These are phyloP conservation scores for Sanghuangporus sanghuang DNA, from an alignment of 1,284 basidiomycete genomes.

Conservation along the genomic window DNA sequence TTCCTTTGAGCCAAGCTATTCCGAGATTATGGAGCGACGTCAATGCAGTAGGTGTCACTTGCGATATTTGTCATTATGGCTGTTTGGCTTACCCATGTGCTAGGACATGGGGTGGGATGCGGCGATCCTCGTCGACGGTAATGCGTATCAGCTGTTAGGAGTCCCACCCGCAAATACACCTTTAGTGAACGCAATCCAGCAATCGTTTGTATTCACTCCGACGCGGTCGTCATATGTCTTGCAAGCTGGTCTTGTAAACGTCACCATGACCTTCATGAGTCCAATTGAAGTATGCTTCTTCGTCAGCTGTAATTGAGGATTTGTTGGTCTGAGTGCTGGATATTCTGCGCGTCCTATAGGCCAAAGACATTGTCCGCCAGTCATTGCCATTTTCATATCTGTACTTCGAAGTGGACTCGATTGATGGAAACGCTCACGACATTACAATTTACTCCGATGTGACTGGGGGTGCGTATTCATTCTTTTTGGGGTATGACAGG, in stretches of 20 bases:
- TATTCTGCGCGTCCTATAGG: not conserved
- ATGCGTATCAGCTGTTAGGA: conserved; percentile 21
- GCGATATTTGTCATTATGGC: too few relatives aligned
- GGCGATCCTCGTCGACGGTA: conserved; percentile 33
- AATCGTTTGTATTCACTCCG: not conserved
- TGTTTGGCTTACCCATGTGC: not conserved
- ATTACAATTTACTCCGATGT: conserved; percentile 37
- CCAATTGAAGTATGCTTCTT: conserved; percentile 7
- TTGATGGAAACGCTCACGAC: conserved; percentile 29
- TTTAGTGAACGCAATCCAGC: conserved; percentile 21
- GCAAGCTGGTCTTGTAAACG: conserved; percentile 5
- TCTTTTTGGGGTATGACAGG: not conserved
- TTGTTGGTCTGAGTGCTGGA: not conserved
- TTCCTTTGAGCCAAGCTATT: conserved; percentile 34
- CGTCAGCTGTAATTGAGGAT: not conserved
- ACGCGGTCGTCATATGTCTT: conserved; percentile 8
- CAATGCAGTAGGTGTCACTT: not conserved
- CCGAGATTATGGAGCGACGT: conserved; percentile 21
- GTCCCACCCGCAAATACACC: not conserved
- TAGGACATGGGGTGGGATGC: conserved; percentile 33
- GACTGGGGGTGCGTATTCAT: conserved; percentile 20
- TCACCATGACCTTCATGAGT: conserved; percentile 11
- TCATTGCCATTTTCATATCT: conserved; percentile 12
- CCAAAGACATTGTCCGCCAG: conserved; percentile 2
- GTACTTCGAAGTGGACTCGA: conserved; percentile 30